Evolutionary conservation across 495 filamentous ascomycete species (phyloP).

Genomic region (Aspergillus nidulans): DNA sequence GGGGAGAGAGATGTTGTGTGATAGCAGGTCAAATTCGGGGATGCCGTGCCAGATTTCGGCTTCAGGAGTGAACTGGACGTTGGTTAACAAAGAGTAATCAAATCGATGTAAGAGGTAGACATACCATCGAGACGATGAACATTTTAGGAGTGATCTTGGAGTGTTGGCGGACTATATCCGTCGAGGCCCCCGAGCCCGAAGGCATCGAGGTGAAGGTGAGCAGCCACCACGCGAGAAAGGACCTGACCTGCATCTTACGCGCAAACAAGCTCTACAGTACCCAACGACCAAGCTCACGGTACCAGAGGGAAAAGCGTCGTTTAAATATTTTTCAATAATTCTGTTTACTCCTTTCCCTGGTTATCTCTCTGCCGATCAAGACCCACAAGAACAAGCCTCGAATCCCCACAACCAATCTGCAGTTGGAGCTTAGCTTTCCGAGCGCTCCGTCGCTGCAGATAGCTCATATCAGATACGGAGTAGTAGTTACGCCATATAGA

Average conservation of each 20-base stretch:
- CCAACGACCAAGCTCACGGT: neutral
- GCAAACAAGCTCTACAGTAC: neutral
- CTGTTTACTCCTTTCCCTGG: neutral
- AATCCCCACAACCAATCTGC: neutral
- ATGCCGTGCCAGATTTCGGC: constrained; percentile 63
- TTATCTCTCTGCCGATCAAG: neutral
- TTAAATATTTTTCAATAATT: neutral
- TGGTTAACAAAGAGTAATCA: constrained; percentile 6
- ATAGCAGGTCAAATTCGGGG: constrained; percentile 56
- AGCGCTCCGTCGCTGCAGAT: neutral
- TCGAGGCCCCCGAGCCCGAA: neutral
- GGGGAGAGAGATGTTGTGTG: constrained; percentile 61
- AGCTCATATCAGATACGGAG: no score
- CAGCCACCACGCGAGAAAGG: constrained; percentile 12
- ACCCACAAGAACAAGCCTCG: neutral
- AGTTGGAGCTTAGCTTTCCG: neutral
- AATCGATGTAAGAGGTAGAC: constrained; percentile 4
- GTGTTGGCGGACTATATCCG: neutral
- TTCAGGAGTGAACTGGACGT: constrained; percentile 57
- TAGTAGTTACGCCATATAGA: neutral
- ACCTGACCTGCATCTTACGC: constrained; percentile 13
- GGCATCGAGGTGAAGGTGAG: constrained; percentile 12
- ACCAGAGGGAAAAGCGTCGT: neutral
- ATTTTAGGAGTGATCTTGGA: constrained; percentile 57
- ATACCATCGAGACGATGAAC: constrained; percentile 67